These are phyloP conservation scores for Mollisiaceae sp. DNA, from an alignment of 2,329 filamentous ascomycete genomes.

Conservation along the genomic window DNA sequence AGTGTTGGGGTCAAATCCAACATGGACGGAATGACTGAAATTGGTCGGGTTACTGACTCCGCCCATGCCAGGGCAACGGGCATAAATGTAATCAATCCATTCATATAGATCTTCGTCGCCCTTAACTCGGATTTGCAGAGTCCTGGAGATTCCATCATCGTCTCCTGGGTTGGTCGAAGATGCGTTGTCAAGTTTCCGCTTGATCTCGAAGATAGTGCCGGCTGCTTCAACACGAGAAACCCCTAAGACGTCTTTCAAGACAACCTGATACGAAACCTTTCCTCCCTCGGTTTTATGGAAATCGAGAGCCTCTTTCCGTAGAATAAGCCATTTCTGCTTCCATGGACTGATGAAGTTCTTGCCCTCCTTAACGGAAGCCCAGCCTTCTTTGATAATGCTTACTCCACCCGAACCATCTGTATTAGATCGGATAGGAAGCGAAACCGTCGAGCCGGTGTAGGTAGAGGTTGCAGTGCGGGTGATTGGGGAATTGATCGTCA, in stretches of 20 bases:
- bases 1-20: slow-evolving; percentile 94
- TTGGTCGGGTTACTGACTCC: slow-evolving; percentile 98
- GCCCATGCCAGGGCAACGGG: slow-evolving; percentile 94
- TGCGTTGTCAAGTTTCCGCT: slow-evolving; percentile 68
- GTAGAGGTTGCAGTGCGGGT: slow-evolving; percentile 68
- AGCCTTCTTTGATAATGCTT: slow-evolving; percentile 79
- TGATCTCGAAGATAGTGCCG: slow-evolving; percentile 93
- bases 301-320: slow-evolving; percentile 91
- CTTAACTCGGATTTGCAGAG: slow-evolving; percentile 91
- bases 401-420: slow-evolving; percentile 70
- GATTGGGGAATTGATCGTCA: slow-evolving; percentile 74
- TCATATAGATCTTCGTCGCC: slow-evolving; percentile 96
- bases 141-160: slow-evolving; percentile 76
- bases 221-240: slow-evolving; percentile 91
- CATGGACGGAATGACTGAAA: slow-evolving; percentile 95
- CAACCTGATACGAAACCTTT: slow-evolving; percentile 85
- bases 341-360: slow-evolving; percentile 81
- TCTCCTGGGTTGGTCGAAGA: slow-evolving; percentile 74
- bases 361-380: slow-evolving; percentile 89
- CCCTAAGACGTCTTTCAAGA: slow-evolving; percentile 84
- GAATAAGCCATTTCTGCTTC: slow-evolving; percentile 90
- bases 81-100: slow-evolving; percentile 98
- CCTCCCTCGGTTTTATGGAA: slow-evolving; percentile 92
- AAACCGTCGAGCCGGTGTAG: slow-evolving; percentile 74
- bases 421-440: slow-evolving; percentile 64